Evolutionary conservation across 2,329 filamentous ascomycete genomes (phyloP).

Genomic region (Fusarium napiforme): DNA sequence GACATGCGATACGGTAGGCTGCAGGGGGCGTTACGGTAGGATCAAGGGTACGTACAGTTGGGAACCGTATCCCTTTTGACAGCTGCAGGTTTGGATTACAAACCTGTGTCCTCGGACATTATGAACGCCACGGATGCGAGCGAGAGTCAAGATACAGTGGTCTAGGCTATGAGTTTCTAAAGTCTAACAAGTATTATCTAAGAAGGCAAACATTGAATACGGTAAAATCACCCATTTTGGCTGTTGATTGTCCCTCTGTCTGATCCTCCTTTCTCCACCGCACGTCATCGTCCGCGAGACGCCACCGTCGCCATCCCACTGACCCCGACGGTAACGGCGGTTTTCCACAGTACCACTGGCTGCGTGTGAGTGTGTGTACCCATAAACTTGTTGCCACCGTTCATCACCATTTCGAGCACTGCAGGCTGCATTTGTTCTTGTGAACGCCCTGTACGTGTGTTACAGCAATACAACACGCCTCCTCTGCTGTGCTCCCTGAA

Average conservation of each 20-base stretch:
- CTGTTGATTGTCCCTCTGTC: neutral
- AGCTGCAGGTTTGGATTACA: conserved; percentile 9
- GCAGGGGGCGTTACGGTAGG: neutral
- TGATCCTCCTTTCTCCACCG: conserved; percentile 24
- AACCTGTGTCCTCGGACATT: conserved; percentile 6
- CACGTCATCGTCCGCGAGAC: conserved; percentile 41
- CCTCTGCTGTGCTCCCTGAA: neutral
- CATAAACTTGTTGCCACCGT: conserved; percentile 25
- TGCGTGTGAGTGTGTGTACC: neutral
- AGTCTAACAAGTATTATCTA: neutral
- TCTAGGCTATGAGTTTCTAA: neutral
- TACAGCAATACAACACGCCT: conserved; percentile 5
- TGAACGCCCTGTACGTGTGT: conserved; percentile 17
- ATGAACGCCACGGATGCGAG: conserved; percentile 1
- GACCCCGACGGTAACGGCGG: conserved; percentile 30
- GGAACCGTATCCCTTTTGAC: neutral
- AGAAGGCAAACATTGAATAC: neutral
- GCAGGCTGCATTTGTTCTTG: neutral
- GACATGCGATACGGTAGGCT: conserved; percentile 7
- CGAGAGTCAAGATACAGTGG: no score
- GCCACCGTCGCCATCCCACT: conserved; percentile 38
- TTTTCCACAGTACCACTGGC: neutral
- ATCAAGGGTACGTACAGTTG: neutral
- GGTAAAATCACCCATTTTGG: neutral
- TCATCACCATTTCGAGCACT: conserved; percentile 16